phyloP scores from a whole-genome alignment of 768 basidiomycete species.

The Epithele typhae region DNA sequence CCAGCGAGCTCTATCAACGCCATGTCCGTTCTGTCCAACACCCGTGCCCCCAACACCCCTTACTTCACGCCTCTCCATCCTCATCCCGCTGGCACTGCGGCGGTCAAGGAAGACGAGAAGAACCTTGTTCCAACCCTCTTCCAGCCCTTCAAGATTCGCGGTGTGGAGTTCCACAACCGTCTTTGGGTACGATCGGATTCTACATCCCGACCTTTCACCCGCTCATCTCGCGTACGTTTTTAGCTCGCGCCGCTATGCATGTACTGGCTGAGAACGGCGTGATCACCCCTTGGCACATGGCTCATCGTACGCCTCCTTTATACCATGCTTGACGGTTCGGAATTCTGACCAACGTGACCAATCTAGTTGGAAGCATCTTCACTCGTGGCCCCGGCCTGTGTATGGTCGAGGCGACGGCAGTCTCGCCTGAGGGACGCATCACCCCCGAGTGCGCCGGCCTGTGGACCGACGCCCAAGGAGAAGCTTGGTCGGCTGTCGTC shows the following conservation, averaged over 20 bases:
- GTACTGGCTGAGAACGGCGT: constrained; percentile 52
- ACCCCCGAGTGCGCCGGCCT: constrained; percentile 54
- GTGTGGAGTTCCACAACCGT: constrained; percentile 27
- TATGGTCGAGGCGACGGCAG: constrained; percentile 61
- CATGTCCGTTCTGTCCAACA: constrained; percentile 26
- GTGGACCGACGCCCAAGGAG: constrained; percentile 56
- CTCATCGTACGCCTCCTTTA: constrained; percentile 35
- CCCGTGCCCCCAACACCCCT: constrained; percentile 36
- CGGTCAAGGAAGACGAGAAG: constrained; percentile 35
- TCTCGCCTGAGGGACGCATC: constrained; percentile 55
- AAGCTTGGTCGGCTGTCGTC: constrained; percentile 43
- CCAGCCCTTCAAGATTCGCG: constrained; percentile 45
- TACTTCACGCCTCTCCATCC: constrained; percentile 47
- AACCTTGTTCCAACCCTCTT: constrained; percentile 41
- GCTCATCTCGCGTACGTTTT: background rate
- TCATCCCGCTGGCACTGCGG: constrained; percentile 40
- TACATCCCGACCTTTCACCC: no score
- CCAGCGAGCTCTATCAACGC: no score
- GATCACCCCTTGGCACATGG: constrained; percentile 51
- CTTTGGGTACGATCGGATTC: constrained; percentile 16
- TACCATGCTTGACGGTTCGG: no score
- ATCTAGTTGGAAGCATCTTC: constrained; percentile 45
- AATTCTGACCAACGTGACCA: no score
- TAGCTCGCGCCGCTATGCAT: constrained; percentile 55
- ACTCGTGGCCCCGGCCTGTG: constrained; percentile 51